These are phyloP conservation scores for Suhomyces faveliae DNA, from an alignment of 805 yeast species.

Conservation along the genomic window DNA sequence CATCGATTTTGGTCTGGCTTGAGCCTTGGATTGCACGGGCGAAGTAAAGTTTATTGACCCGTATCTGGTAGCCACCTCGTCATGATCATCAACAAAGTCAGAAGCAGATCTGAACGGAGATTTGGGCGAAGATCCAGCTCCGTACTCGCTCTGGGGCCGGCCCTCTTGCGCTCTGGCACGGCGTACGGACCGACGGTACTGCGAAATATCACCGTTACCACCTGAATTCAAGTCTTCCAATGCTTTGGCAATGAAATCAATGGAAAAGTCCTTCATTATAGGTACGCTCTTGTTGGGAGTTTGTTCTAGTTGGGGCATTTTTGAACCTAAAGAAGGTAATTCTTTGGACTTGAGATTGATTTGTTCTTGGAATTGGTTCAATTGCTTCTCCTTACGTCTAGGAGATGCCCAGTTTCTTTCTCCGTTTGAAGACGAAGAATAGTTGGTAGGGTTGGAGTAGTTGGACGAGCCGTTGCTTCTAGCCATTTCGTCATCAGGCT, in stretches of 20 bases:
- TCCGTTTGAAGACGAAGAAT: conserved; percentile 19
- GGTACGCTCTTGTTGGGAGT: conserved; percentile 23
- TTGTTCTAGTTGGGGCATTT: conserved; percentile 5
- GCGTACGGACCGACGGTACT: conserved; percentile 40
- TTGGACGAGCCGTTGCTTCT: conserved; percentile 20
- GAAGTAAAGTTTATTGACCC: conserved; percentile 27
- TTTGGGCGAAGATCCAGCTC: conserved; percentile 15
- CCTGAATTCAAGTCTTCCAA: conserved; percentile 45
- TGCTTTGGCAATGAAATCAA: conserved; percentile 46
- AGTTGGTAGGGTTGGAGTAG: conserved; percentile 41
- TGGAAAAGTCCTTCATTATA: conserved; percentile 42
- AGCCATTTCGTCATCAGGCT: conserved; percentile 10
- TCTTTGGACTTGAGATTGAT: conserved; percentile 37
- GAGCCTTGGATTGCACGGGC: conserved; percentile 5
- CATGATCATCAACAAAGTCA: conserved; percentile 34
- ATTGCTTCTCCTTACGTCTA: conserved; percentile 31
- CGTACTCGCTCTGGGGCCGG: not conserved
- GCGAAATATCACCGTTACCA: conserved; percentile 43
- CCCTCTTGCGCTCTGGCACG: conserved; percentile 13
- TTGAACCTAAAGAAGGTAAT: conserved; percentile 17
- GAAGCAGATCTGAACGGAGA: conserved; percentile 22
- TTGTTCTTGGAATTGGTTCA: conserved; percentile 35
- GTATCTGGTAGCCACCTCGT: conserved; percentile 38
- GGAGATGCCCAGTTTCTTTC: conserved; percentile 47
- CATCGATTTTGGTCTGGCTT: conserved; percentile 4